Evolutionary conservation across 1,284 basidiomycete genomes (phyloP).

Genomic region (Cronartium ribicola): DNA sequence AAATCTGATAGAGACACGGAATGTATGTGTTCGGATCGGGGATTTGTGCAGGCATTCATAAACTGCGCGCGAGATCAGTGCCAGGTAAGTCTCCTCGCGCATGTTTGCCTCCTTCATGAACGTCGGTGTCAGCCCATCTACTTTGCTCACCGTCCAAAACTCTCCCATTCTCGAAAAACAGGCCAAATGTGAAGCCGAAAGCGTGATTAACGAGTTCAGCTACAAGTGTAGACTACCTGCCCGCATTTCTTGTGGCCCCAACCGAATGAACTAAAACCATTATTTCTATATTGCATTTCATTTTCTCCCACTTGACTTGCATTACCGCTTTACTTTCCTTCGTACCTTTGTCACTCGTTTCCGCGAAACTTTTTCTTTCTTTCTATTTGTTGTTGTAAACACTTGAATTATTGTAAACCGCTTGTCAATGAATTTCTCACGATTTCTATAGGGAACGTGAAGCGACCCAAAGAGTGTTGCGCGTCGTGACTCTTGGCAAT

Average conservation of each 20-base stretch:
- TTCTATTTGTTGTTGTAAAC: too few relatives aligned
- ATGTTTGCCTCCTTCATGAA: neutral
- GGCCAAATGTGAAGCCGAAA: neutral
- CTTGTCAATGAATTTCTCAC: too few relatives aligned
- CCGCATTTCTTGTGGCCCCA: neutral
- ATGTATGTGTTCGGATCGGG: neutral
- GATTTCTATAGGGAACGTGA: too few relatives aligned
- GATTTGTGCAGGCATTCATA: constrained; percentile 1
- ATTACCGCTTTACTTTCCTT: too few relatives aligned
- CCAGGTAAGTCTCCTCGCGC: neutral
- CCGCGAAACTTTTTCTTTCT: too few relatives aligned
- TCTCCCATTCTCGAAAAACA: neutral
- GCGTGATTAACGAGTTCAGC: neutral
- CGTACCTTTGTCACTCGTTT: too few relatives aligned
- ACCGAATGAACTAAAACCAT: neutral
- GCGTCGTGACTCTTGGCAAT: too few relatives aligned
- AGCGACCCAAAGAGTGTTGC: too few relatives aligned
- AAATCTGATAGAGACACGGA: neutral
- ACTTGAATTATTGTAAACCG: too few relatives aligned
- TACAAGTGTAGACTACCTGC: neutral
- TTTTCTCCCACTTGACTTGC: too few relatives aligned
- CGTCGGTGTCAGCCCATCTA: neutral
- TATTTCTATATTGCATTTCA: too few relatives aligned
- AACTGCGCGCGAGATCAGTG: constrained; percentile 2
- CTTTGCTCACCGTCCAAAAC: neutral